Percentiles rank a stretch among this genome's conserved stretches.
Evolutionary conservation across 352 stramenopile genomes (phyloP).

Genomic region (Phytophthora pluvialis): DNA sequence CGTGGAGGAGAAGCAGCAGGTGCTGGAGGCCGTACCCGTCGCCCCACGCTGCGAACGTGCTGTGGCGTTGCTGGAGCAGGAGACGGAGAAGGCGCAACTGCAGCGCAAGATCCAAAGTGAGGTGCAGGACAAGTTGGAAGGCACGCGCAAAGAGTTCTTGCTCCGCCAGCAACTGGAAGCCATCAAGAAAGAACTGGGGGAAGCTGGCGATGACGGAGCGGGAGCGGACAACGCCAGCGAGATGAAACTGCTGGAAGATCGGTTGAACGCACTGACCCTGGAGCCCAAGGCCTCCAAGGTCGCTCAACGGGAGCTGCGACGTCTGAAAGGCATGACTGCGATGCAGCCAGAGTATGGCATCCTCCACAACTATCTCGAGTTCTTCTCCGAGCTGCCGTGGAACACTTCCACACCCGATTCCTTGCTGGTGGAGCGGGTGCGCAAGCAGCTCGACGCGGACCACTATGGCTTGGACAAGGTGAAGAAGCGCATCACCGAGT

Average conservation of each 20-base stretch:
- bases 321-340: conserved; percentile 79
- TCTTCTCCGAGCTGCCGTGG: conserved; percentile 81
- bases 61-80: conserved; percentile 54
- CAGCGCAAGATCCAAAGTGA: conserved; percentile 77
- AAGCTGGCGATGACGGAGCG: conserved; percentile 47
- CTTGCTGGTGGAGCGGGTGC: conserved; percentile 59
- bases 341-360: conserved; percentile 82
- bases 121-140: conserved; percentile 75
- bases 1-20: conserved; percentile 60
- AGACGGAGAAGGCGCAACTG: conserved; percentile 67
- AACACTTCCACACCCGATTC: conserved; percentile 59
- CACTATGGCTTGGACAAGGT: conserved; percentile 87
- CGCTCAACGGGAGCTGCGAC: conserved; percentile 61
- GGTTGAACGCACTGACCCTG: conserved; percentile 57
- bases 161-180: conserved; percentile 98
- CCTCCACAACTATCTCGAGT: conserved; percentile 85
- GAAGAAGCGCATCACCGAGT: conserved; percentile 89
- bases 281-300: conserved; percentile 66
- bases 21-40: conserved; percentile 60
- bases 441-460: conserved; percentile 72
- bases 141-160: conserved; percentile 92
- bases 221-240: conserved; percentile 48
- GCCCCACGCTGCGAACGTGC: conserved; percentile 53
- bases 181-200: conserved; percentile 99
- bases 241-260: conserved; percentile 66